Evolutionary conservation across 106 monocot genomes (phyloP).

Genomic region (Dioscorea dumetorum): DNA sequence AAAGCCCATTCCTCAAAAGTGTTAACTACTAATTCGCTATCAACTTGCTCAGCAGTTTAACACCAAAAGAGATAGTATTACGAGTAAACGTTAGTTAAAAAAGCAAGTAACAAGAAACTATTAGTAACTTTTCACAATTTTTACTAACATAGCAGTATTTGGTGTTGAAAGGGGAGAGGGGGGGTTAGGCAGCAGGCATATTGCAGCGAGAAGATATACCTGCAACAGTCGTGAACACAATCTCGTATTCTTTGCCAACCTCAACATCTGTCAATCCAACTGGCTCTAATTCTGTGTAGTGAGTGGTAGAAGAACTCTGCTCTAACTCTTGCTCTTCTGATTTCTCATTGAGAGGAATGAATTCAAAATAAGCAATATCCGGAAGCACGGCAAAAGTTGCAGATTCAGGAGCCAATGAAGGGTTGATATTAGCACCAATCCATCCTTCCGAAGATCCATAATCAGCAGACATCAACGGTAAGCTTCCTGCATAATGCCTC

Average conservation of each 20-base stretch:
- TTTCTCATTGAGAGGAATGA: conserved; percentile 50
- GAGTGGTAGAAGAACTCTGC: conserved; percentile 16
- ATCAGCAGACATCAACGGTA: conserved; percentile 74
- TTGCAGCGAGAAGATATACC: conserved; percentile 13
- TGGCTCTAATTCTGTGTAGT: conserved; percentile 52
- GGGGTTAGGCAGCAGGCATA: no score
- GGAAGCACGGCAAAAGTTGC: conserved; percentile 68
- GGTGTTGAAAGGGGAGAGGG: no score
- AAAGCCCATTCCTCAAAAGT: no score
- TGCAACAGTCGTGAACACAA: conserved; percentile 60
- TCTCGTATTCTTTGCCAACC: conserved; percentile 64
- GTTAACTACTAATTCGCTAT: no score
- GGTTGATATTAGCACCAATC: conserved; percentile 68
- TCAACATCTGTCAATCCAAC: conserved; percentile 64
- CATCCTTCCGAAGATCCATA: conserved; percentile 85
- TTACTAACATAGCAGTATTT: no score
- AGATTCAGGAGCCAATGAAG: conserved; percentile 43
- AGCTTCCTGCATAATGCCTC: conserved; percentile 67
- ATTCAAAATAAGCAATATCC: conserved; percentile 81
- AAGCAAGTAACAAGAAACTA: no score
- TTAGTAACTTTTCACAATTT: no score
- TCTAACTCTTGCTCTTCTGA: conserved; percentile 17
- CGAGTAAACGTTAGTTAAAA: no score
- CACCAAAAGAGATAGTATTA: no score
- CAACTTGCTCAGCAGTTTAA: no score